phyloP scores from a whole-genome alignment of 768 basidiomycete species.

The Boletus coccyginus region DNA sequence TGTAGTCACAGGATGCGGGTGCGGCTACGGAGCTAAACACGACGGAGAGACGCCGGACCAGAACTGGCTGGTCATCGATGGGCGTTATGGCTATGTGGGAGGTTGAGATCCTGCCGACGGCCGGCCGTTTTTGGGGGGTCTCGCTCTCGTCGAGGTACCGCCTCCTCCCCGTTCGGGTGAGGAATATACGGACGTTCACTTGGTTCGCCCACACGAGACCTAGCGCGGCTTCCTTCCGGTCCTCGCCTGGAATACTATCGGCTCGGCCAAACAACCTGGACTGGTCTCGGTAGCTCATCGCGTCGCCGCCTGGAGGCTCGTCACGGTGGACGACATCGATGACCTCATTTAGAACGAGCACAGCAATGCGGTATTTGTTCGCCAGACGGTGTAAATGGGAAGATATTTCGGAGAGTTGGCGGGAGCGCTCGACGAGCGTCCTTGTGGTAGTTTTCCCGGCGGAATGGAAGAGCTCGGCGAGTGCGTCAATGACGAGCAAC shows the following conservation, averaged over 20 bases:
- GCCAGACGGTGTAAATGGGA: slow-evolving; percentile 71
- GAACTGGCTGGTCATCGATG: slow-evolving; percentile 41
- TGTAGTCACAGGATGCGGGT: slow-evolving; percentile 68
- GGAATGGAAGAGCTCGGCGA: slow-evolving; percentile 81
- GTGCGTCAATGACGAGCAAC: slow-evolving; percentile 82
- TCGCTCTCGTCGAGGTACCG: slow-evolving; percentile 46
- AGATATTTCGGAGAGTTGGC: slow-evolving; percentile 65
- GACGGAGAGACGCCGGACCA: slow-evolving; percentile 71
- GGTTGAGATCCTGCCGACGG: slow-evolving; percentile 5
- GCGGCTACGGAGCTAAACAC: slow-evolving; percentile 69
- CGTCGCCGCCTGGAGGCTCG: slow-evolving; percentile 11
- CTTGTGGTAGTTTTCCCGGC: slow-evolving; percentile 54
- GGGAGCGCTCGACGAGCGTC: slow-evolving; percentile 71
- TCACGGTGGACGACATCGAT: slow-evolving; percentile 64
- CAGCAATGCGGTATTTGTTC: slow-evolving; percentile 56
- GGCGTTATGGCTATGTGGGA: slow-evolving; percentile 6
- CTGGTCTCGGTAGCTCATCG: slow-evolving; percentile 66
- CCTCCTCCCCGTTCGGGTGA: slow-evolving; percentile 72
- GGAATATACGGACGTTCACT: slow-evolving; percentile 80
- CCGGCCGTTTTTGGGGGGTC: slow-evolving; percentile 25
- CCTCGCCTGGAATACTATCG: slow-evolving; percentile 54
- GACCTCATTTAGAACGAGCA: slow-evolving; percentile 89
- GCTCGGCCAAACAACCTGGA: slow-evolving; percentile 73
- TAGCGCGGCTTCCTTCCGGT: slow-evolving; percentile 74
- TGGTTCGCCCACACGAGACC: slow-evolving; percentile 95